Evolutionary conservation across 257 asterid genomes (phyloP), one percentile per base, ranked within the genome.

Genomic region (Schizonepeta tenuifolia): DNA sequence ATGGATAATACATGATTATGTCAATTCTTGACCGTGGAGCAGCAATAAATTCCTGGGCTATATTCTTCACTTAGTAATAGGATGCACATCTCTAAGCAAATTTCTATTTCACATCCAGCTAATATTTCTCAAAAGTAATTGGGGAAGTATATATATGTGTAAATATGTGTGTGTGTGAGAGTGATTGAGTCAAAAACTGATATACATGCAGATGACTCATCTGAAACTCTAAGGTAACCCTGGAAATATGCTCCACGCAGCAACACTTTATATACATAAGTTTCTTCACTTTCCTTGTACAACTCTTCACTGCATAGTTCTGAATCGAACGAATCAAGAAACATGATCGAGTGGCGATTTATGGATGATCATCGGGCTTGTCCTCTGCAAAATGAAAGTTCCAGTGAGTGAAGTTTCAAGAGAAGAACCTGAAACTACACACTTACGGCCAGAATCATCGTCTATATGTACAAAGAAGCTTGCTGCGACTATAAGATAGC

Each of bases 381-480:
- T 85, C 94, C 83, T 76, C 94, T 88, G 87, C 79, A 70, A 31
- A 61, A 40, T n/a, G 69, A 69, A 31, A 65, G 51, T 53, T 35
- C 31, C 31, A 40, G 8, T 7, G 14, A 12, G 43, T 65, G 10
- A 38, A 71, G 35, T 59, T 12, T 58, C n/a, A 15, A 49, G 28
- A 10, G 18, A 14, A 14, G 24, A 20, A 69, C 17, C 12, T 13
- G 56, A 43, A 35, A 13, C 9, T 59, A 33, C 58, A 50, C 21
- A 82, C 96, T 89, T 49, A 86, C 94, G 80, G 77, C 78, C 73
- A 31, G 90, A 80, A 62, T 84, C 80, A 3, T 92, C 90, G 81
- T 92, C 98, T 54, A 83, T 58, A 69, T 92, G 98, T 69, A 92
- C 98, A 69, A 86, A 92, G 90, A 92, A 92, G 80, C 98, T 90